phyloP scores from a whole-genome alignment of 1,284 basidiomycete genomes.

The Pisolithus thermaeus region DNA sequence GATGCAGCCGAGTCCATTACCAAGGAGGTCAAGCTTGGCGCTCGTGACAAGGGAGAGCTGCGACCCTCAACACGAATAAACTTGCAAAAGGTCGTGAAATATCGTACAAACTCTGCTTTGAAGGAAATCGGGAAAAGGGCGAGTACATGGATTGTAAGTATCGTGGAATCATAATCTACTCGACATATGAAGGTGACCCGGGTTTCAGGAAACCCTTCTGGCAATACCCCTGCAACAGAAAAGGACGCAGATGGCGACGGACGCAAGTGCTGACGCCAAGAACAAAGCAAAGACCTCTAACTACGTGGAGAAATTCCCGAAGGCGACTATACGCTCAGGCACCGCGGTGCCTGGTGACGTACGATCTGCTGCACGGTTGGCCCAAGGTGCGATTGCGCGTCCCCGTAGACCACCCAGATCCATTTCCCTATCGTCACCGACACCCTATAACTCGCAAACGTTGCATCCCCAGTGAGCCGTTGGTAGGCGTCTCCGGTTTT shows the following conservation, averaged over 20 bases:
- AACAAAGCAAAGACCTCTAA: slow-evolving; percentile 18
- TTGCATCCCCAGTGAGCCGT: slow-evolving; percentile 18
- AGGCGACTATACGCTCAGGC: slow-evolving; percentile 38
- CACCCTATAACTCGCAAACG: slow-evolving; percentile 17
- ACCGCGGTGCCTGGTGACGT: slow-evolving; percentile 45
- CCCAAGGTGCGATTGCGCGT: slow-evolving; percentile 42
- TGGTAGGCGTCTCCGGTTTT: slow-evolving; percentile 1
- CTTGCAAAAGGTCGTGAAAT: slow-evolving; percentile 62
- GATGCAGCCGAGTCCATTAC: slow-evolving; percentile 43
- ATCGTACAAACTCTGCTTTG: slow-evolving; percentile 40
- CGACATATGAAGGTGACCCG: slow-evolving; percentile 3
- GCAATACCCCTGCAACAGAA: slow-evolving; percentile 40
- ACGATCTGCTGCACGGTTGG: slow-evolving; percentile 41
- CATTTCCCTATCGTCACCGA: slow-evolving; percentile 10
- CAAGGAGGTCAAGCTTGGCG: slow-evolving; percentile 38
- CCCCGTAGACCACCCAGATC: slow-evolving; percentile 12
- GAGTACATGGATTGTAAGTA: slow-evolving; percentile 43
- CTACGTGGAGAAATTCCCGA: slow-evolving; percentile 22
- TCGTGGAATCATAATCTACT: not conserved
- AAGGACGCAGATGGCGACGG: slow-evolving; percentile 20
- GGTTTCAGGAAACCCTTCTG: slow-evolving; percentile 44
- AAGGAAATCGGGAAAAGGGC: slow-evolving; percentile 40
- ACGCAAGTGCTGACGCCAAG: slow-evolving; percentile 27
- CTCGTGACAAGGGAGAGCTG: slow-evolving; percentile 39
- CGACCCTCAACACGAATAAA: slow-evolving; percentile 63